Evolutionary conservation across 441 rosid genomes (phyloP).

Genomic region (Syzygium malaccense): DNA sequence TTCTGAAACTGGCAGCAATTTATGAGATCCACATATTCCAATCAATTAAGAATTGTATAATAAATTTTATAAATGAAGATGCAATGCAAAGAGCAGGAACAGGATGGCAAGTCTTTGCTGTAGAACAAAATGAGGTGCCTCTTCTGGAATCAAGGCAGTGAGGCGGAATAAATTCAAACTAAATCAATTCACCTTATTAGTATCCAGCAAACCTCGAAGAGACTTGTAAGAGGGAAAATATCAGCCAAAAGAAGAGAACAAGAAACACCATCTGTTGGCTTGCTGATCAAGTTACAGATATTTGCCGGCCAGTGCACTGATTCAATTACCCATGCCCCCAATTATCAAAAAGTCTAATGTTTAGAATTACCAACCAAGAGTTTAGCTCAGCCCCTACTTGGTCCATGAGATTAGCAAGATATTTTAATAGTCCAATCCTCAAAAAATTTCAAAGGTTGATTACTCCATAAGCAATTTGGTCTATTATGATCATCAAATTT

Average conservation of each 20-base stretch:
- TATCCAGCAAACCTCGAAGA: neutral
- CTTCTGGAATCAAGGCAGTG: neutral
- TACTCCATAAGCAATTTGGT: neutral
- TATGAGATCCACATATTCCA: neutral
- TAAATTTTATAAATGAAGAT: neutral
- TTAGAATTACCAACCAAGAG: neutral
- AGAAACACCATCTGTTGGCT: neutral
- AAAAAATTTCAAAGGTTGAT: neutral
- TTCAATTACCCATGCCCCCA: neutral
- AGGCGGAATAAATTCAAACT: neutral
- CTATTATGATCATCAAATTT: neutral
- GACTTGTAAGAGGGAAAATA: neutral
- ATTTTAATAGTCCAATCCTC: neutral
- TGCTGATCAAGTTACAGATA: neutral
- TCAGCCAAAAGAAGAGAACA: neutral
- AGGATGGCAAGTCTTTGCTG: neutral
- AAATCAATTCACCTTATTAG: neutral
- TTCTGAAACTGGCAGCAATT: constrained; percentile 41
- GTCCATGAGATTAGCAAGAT: neutral
- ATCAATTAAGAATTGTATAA: neutral
- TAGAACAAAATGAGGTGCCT: neutral
- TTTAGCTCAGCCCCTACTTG: neutral
- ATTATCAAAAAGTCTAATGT: neutral
- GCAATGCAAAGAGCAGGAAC: neutral
- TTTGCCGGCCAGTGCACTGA: neutral